These are phyloP conservation scores for Phialophora verrucosa DNA, from an alignment of 2,329 filamentous ascomycete genomes.

Conservation along the genomic window DNA sequence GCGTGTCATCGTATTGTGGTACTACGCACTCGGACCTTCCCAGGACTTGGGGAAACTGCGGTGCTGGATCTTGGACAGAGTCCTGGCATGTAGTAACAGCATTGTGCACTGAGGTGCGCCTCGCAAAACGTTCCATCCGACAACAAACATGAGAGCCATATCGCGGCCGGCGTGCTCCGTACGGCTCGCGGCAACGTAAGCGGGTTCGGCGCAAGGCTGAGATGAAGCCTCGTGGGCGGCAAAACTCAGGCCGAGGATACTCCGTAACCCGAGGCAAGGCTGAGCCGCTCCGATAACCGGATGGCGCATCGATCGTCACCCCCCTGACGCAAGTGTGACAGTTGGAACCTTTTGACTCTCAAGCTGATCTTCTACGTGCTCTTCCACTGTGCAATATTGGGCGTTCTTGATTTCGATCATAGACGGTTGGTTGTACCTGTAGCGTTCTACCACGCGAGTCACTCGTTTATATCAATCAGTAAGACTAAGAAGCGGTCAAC, in stretches of 20 bases:
- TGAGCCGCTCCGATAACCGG: not conserved
- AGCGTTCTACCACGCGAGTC: not conserved
- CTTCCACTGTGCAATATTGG: not conserved
- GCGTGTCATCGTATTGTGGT: not conserved
- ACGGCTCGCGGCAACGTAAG: not conserved
- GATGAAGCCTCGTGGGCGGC: not conserved
- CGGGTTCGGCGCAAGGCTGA: not conserved
- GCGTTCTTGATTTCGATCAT: not conserved
- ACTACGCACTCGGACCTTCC: not conserved
- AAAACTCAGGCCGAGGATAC: not conserved
- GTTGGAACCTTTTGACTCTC: not conserved
- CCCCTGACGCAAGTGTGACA: conserved; percentile 7
- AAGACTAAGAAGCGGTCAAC: not conserved
- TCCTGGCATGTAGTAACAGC: not conserved
- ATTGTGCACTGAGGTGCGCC: not conserved
- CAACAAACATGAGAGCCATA: not conserved
- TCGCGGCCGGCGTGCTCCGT: not conserved
- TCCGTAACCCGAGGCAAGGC: not conserved
- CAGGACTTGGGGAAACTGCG: not conserved
- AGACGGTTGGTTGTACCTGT: not conserved
- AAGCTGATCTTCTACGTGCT: not conserved
- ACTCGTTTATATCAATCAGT: not conserved
- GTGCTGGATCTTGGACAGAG: not conserved
- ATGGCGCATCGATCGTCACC: not conserved
- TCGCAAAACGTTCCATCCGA: not conserved